Conservation (phyloP, 192 early-diverging fungal genomes). For the Backusella luteola region DNA sequence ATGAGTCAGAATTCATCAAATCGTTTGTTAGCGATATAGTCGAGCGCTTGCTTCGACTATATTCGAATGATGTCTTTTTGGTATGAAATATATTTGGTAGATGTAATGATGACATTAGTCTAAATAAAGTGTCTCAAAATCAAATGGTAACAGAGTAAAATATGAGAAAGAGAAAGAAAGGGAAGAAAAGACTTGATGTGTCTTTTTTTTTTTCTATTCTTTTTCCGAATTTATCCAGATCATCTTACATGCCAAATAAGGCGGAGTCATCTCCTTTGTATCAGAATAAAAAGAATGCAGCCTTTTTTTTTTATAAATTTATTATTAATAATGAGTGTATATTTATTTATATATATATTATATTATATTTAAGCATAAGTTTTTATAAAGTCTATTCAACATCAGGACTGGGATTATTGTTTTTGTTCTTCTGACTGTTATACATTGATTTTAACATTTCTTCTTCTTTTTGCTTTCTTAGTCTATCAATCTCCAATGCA, state of each 20-base stretch:
- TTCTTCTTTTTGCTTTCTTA: conserved; percentile 65
- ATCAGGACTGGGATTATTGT: not conserved
- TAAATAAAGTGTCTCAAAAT: not conserved
- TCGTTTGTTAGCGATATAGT: not conserved
- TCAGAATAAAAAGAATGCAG: not conserved
- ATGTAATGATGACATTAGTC: not conserved
- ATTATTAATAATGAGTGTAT: not conserved
- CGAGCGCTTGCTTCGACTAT: not conserved
- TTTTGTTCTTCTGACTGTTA: not conserved
- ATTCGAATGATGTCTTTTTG: not conserved
- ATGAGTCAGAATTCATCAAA: not conserved
- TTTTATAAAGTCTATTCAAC: not conserved
- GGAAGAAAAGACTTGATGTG: not conserved
- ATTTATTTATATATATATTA: not conserved
- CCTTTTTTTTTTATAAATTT: no score
- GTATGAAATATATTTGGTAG: not conserved
- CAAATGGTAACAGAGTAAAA: not conserved
- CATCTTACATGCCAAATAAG: not conserved
- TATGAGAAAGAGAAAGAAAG: not conserved
- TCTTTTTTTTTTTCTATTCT: not conserved
- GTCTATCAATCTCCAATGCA: conserved; percentile 67
- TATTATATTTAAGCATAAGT: not conserved
- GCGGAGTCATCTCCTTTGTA: not conserved
- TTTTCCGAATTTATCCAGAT: not conserved
- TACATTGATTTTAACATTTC: conserved; percentile 59